These are phyloP conservation scores for Leucoagaricus sp. DNA, from an alignment of 1,284 basidiomycete genomes.

Conservation along the genomic window DNA sequence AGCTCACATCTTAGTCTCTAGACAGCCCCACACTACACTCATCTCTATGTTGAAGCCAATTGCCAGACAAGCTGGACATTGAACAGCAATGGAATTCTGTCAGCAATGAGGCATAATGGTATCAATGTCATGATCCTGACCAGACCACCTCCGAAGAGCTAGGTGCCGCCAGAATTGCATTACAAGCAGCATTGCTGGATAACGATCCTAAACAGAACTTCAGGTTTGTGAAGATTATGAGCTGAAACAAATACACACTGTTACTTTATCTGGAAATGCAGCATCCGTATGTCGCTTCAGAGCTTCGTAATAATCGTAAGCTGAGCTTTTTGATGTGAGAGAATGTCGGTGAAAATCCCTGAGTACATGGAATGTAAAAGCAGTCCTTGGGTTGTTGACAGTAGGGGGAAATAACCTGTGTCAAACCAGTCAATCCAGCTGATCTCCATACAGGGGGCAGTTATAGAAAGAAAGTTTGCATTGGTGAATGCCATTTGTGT, in stretches of 20 bases:
- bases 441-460: too few relatives aligned
- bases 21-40: too few relatives aligned
- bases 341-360: conserved; percentile 27
- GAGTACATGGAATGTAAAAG: conserved; percentile 30
- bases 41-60: conserved; percentile 27
- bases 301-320: conserved; percentile 26
- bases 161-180: conserved; percentile 27
- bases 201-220: conserved; percentile 21
- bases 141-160: conserved; percentile 20
- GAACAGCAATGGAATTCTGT: conserved; percentile 21
- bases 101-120: conserved; percentile 19
- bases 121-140: conserved; percentile 27
- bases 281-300: conserved; percentile 25
- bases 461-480: too few relatives aligned
- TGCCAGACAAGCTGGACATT: conserved; percentile 32
- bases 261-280: conserved; percentile 21
- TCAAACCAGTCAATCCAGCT: conserved; percentile 1
- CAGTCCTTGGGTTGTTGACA: conserved; percentile 22
- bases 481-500: too few relatives aligned
- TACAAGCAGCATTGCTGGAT: conserved; percentile 23
- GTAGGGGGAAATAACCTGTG: conserved; percentile 25
- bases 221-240: not conserved
- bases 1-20: too few relatives aligned
- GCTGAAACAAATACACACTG: conserved; percentile 18
- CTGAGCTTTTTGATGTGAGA: conserved; percentile 27